Conservation (phyloP, 1,284 basidiomycete species). For the Cryptococcus sp. region DNA sequence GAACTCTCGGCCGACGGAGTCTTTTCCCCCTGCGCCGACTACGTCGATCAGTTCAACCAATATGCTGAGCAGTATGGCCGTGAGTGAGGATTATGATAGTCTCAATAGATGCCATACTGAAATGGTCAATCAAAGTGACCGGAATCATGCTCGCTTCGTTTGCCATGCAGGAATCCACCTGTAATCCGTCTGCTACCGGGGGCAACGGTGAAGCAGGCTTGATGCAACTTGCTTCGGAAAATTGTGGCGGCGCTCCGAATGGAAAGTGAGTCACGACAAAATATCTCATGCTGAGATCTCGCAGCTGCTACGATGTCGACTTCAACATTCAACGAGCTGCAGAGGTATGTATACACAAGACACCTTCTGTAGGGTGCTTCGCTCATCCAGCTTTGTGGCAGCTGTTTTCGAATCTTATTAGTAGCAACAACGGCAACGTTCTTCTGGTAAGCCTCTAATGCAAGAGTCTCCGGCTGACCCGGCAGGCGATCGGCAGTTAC, state of each 20-base stretch:
- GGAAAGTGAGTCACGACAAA: slow-evolving; percentile 18
- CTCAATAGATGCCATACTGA: not conserved
- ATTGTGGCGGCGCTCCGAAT: slow-evolving; percentile 59
- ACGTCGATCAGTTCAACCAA: slow-evolving; percentile 63
- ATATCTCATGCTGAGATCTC: not conserved
- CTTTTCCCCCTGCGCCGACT: slow-evolving; percentile 65
- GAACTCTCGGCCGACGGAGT: slow-evolving; percentile 62
- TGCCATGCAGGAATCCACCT: slow-evolving; percentile 77
- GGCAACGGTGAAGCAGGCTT: slow-evolving; percentile 76
- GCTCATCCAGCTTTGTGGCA: not conserved
- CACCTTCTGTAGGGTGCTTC: not conserved
- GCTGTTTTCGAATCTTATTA: slow-evolving; percentile 54
- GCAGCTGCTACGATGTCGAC: slow-evolving; percentile 53
- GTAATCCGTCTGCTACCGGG: slow-evolving; percentile 69
- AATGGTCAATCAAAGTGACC: slow-evolving; percentile 55
- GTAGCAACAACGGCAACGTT: slow-evolving; percentile 61
- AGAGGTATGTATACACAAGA: slow-evolving; percentile 21
- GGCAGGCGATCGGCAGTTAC: slow-evolving; percentile 65
- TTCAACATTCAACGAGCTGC: slow-evolving; percentile 59
- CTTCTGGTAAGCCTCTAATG: slow-evolving; percentile 46
- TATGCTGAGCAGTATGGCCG: slow-evolving; percentile 61
- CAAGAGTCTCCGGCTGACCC: not conserved
- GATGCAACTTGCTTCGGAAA: slow-evolving; percentile 81
- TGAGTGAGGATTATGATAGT: slow-evolving; percentile 41
- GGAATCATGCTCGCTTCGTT: slow-evolving; percentile 78